These are phyloP conservation scores for Alternaria triticina DNA, from an alignment of 2,329 filamentous ascomycete genomes.

Conservation along the genomic window DNA sequence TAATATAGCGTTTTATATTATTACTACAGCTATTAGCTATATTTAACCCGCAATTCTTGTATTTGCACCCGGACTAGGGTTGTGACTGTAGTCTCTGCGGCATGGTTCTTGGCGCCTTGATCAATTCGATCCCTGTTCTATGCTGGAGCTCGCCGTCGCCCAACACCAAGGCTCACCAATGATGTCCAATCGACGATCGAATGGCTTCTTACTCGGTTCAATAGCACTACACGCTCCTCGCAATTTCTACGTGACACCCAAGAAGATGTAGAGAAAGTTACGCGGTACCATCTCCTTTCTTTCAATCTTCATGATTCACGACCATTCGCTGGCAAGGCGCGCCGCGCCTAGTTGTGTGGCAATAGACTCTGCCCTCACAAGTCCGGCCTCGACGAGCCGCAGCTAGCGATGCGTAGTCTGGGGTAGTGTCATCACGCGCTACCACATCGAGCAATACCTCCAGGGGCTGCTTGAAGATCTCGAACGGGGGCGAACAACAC, in stretches of 20 bases:
- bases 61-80: too few species aligned
- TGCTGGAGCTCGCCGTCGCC: constrained; percentile 15
- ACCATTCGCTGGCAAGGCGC: not conserved
- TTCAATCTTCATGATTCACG: not conserved
- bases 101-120: constrained; percentile 29
- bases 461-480: constrained; percentile 24
- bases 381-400: constrained; percentile 12
- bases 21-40: too few species aligned
- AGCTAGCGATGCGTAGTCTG: constrained; percentile 9
- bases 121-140: constrained; percentile 18
- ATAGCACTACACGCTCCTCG: constrained; percentile 26
- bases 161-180: constrained; percentile 9
- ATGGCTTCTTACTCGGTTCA: constrained; percentile 15
- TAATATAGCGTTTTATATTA: too few species aligned
- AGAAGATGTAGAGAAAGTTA: not conserved
- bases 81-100: constrained; percentile 30
- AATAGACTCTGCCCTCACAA: constrained; percentile 14
- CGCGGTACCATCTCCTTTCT: constrained; percentile 2
- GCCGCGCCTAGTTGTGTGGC: not conserved
- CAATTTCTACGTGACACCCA: not conserved
- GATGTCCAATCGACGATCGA: constrained; percentile 20
- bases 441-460: constrained; percentile 15
- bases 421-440: constrained; percentile 15
- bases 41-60: too few species aligned
- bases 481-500: constrained; percentile 13